phyloP scores from a whole-genome alignment of 1,284 basidiomycete species.

The Cryptococcus depauperatus region DNA sequence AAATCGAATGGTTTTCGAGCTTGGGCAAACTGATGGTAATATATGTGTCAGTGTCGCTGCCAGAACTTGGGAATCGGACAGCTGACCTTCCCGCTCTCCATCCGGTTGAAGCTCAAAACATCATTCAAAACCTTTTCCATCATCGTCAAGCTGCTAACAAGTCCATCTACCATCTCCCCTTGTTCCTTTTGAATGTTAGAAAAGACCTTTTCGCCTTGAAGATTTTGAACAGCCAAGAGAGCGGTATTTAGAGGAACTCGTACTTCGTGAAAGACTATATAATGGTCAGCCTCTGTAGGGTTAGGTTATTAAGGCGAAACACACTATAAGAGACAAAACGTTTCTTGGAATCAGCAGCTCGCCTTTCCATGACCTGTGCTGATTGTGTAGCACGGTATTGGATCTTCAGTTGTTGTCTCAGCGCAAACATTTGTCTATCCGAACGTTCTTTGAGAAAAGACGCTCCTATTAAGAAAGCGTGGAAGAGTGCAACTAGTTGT shows the following conservation, averaged over 20 bases:
- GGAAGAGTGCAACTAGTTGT: slow-evolving; percentile 32
- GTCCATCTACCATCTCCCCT: slow-evolving; percentile 42
- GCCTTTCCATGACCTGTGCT: slow-evolving; percentile 73
- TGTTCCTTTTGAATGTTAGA: slow-evolving; percentile 32
- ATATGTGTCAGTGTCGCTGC: not conserved
- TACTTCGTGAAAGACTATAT: slow-evolving; percentile 52
- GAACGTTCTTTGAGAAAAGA: slow-evolving; percentile 46
- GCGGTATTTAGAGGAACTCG: slow-evolving; percentile 87
- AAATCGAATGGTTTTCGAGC: slow-evolving; percentile 63
- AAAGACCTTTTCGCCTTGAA: slow-evolving; percentile 56
- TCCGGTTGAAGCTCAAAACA: slow-evolving; percentile 53
- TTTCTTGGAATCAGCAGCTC: slow-evolving; percentile 65
- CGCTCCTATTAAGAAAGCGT: slow-evolving; percentile 39
- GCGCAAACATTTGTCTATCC: slow-evolving; percentile 55
- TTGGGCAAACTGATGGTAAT: slow-evolving; percentile 18
- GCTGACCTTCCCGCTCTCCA: slow-evolving; percentile 45
- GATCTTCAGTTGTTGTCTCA: slow-evolving; percentile 64
- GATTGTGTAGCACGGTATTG: slow-evolving; percentile 64
- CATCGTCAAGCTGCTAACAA: slow-evolving; percentile 75
- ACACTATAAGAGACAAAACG: slow-evolving; percentile 68
- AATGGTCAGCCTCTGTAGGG: not conserved
- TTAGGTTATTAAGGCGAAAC: slow-evolving; percentile 1
- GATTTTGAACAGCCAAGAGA: slow-evolving; percentile 77
- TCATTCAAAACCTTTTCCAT: slow-evolving; percentile 67
- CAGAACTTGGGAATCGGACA: not conserved